These are phyloP conservation scores for Echinochloa phyllopogon DNA, from an alignment of 176 grass and related monocot genomes.

Conservation along the genomic window DNA sequence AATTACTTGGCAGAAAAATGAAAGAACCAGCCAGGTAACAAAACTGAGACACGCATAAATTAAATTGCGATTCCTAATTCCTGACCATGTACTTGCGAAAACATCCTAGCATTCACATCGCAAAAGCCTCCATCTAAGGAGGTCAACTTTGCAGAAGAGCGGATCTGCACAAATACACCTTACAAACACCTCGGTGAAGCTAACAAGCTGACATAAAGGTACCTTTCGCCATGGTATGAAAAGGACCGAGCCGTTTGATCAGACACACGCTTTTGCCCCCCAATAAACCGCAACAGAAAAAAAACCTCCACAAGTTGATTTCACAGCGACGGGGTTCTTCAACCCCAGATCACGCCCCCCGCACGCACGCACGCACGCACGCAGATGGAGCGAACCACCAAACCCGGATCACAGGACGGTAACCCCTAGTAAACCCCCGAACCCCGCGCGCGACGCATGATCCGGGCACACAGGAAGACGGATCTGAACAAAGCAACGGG, in stretches of 20 bases:
- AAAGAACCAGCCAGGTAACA: neutral
- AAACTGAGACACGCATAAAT: neutral
- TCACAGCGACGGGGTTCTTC: neutral
- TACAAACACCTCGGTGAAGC: neutral
- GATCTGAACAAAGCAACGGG: neutral
- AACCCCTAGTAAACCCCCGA: neutral
- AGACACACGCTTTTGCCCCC: neutral
- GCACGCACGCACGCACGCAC: no score
- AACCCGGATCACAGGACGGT: neutral
- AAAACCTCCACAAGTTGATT: neutral
- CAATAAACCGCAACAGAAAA: neutral
- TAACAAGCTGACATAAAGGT: neutral
- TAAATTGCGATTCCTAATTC: neutral
- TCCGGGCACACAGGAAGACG: no score
- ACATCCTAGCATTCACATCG: neutral
- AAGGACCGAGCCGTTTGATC: neutral
- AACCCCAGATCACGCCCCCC: neutral
- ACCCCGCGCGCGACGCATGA: no score
- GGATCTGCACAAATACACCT: constrained; percentile 24
- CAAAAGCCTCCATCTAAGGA: neutral
- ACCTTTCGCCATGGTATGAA: neutral
- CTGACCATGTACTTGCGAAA: neutral
- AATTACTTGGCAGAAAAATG: neutral
- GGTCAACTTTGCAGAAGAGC: constrained; percentile 11
- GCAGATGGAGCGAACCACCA: neutral